Percentiles rank a stretch among this genome's conserved stretches.
phyloP scores from a whole-genome alignment of 179 eudicot genomes.

The Pouteria campechiana region DNA sequence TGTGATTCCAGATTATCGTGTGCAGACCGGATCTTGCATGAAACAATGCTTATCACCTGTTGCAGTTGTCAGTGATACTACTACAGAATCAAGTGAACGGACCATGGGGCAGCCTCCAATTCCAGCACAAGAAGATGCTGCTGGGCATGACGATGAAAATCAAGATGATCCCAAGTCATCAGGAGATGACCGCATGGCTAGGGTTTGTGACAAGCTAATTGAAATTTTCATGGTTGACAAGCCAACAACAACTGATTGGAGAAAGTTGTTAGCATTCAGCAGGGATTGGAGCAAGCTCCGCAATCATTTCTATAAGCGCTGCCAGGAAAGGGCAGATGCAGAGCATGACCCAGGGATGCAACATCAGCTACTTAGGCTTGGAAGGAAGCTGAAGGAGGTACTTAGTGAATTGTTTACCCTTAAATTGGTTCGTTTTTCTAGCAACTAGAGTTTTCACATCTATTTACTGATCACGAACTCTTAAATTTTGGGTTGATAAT shows the following conservation, averaged over 20 bases:
- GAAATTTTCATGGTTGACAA: slow-evolving; percentile 85
- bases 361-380: slow-evolving; percentile 60
- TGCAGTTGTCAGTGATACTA: slow-evolving; percentile 21
- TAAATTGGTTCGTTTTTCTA: too few species aligned
- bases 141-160: slow-evolving; percentile 16
- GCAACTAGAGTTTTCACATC: too few species aligned
- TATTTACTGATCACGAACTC: too few species aligned
- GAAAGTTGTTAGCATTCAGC: slow-evolving; percentile 71
- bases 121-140: slow-evolving; percentile 19
- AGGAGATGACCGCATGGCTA: slow-evolving; percentile 40
- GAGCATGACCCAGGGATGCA: slow-evolving; percentile 73
- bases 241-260: slow-evolving; percentile 84
- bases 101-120: too few species aligned
- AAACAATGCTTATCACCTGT: slow-evolving; percentile 12
- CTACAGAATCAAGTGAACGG: too few species aligned
- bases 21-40: slow-evolving; percentile 11
- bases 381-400: slow-evolving; percentile 93
- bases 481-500: too few species aligned
- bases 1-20: slow-evolving; percentile 17
- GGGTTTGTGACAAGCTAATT: slow-evolving; percentile 77
- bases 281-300: slow-evolving; percentile 61
- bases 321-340: slow-evolving; percentile 64
- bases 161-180: slow-evolving; percentile 18
- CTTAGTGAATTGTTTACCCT: background rate
- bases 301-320: slow-evolving; percentile 66